Evolutionary conservation across 176 grass and related monocot species (phyloP).

Genomic region (Triticum timopheevii): DNA sequence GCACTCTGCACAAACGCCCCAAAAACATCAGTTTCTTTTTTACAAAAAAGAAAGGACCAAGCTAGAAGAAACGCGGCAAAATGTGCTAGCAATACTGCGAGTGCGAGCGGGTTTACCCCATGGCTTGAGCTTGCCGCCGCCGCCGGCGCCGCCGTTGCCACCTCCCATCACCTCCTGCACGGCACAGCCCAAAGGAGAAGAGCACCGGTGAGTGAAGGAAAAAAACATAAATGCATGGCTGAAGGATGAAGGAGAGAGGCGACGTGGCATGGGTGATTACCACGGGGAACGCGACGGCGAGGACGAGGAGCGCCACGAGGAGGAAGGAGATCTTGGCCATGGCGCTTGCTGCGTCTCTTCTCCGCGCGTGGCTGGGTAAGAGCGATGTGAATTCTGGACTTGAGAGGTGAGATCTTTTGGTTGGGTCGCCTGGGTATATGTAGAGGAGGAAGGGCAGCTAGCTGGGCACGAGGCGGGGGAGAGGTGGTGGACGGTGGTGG

Average conservation of each 20-base stretch:
- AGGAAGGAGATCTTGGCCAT: constrained; percentile 42
- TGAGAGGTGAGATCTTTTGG: not conserved
- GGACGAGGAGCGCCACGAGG: constrained; percentile 23
- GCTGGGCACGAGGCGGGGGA: not conserved
- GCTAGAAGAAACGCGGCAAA: too few species aligned
- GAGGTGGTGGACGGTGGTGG: not conserved
- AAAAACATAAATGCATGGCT: not conserved
- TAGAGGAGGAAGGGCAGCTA: not conserved
- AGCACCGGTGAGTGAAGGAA: not conserved
- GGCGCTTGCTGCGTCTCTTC: too few species aligned
- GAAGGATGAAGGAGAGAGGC: not conserved
- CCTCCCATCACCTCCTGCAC: not conserved
- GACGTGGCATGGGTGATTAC: not conserved
- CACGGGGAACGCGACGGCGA: constrained; percentile 25
- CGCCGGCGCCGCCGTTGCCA: not conserved
- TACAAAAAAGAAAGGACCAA: too few species aligned
- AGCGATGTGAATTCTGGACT: not conserved
- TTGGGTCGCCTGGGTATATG: not conserved
- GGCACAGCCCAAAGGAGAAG: not conserved
- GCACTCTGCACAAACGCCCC: constrained; percentile 30
- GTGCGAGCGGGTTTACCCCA: not conserved
- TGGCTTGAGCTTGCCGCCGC: constrained; percentile 33
- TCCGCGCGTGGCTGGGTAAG: not conserved
- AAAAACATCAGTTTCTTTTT: not conserved
- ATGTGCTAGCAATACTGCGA: too few species aligned